phyloP scores from a whole-genome alignment of 2,329 filamentous ascomycete genomes.

The Knoxdaviesia proteae region DNA sequence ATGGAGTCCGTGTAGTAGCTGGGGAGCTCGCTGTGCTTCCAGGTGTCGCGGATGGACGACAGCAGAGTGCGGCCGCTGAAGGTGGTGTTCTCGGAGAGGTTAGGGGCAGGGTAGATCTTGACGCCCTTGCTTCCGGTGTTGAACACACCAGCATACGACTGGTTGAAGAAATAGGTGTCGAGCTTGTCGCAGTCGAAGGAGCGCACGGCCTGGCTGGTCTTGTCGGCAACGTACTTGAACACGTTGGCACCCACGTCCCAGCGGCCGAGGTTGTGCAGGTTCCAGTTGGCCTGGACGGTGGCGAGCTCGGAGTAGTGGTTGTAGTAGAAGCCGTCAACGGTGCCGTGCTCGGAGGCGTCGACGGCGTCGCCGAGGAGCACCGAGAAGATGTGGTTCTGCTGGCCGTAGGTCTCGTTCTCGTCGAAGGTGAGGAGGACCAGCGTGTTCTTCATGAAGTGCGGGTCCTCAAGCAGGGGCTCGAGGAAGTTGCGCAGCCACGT shows the following conservation, averaged over 20 bases:
- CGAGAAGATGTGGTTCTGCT: conserved; percentile 46
- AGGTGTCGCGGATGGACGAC: conserved; percentile 16
- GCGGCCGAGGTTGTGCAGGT: conserved; percentile 45
- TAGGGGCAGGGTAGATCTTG: conserved; percentile 17
- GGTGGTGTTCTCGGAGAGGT: conserved; percentile 14
- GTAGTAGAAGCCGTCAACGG: conserved; percentile 48
- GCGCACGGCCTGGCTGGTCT: conserved; percentile 33
- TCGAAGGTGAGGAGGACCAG: conserved; percentile 63
- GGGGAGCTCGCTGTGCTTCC: conserved; percentile 15
- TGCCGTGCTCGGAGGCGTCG: conserved; percentile 40
- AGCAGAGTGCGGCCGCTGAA: conserved; percentile 15
- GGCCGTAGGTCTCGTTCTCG: conserved; percentile 49
- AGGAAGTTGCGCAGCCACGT: conserved; percentile 48
- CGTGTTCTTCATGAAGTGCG: conserved; percentile 54
- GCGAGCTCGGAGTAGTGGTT: conserved; percentile 51
- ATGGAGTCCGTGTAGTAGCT: conserved; percentile 21
- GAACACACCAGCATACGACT: conserved; percentile 29
- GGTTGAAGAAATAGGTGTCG: conserved; percentile 26
- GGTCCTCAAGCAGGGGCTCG: conserved; percentile 45
- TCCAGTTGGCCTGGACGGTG: conserved; percentile 51
- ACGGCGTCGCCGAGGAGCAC: conserved; percentile 60
- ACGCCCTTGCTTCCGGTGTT: conserved; percentile 15
- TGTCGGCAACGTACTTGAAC: conserved; percentile 36
- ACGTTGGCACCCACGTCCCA: conserved; percentile 56
- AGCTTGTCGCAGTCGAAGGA: conserved; percentile 19